A percentile compares a stretch with the other conserved stretches of the same genome.
phyloP scores from a whole-genome alignment of 495 filamentous ascomycete species.

The Letharia columbiana region DNA sequence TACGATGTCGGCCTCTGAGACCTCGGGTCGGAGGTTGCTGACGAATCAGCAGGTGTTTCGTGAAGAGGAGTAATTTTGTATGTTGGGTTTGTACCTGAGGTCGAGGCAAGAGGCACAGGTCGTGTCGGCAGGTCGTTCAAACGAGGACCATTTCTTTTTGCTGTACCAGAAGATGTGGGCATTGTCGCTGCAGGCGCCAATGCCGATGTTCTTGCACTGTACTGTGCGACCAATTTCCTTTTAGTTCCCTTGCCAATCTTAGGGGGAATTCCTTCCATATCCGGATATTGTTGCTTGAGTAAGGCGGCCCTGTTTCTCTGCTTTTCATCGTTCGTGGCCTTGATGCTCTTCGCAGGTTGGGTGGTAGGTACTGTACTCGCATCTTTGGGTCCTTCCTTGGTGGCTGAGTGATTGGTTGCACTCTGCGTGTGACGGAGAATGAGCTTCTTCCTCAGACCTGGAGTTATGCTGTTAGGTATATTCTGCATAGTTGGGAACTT shows the following conservation, averaged over 20 bases:
- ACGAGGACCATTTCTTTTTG: not conserved
- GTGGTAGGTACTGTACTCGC: too few relatives aligned
- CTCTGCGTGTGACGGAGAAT: not conserved
- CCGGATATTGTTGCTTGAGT: conserved; percentile 8
- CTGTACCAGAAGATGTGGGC: not conserved
- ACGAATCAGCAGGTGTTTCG: not conserved
- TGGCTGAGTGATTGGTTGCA: not conserved
- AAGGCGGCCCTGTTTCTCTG: not conserved
- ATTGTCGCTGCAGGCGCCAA: not conserved
- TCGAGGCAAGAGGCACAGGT: not conserved
- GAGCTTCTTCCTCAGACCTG: not conserved
- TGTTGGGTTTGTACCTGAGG: not conserved
- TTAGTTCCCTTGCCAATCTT: not conserved
- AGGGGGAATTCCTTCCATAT: not conserved
- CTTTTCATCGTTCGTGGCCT: conserved; percentile 4
- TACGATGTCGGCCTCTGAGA: not conserved
- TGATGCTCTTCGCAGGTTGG: not conserved
- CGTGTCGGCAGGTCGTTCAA: not conserved
- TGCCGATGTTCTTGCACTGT: not conserved
- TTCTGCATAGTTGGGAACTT: conserved; percentile 10
- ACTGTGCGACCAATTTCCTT: not conserved
- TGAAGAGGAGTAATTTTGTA: not conserved
- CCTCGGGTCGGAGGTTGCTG: not conserved
- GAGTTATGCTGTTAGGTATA: conserved; percentile 3
- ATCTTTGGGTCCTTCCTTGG: not conserved